phyloP scores from a whole-genome alignment of 306 rosid species.

The Glycyrrhiza uralensis region DNA sequence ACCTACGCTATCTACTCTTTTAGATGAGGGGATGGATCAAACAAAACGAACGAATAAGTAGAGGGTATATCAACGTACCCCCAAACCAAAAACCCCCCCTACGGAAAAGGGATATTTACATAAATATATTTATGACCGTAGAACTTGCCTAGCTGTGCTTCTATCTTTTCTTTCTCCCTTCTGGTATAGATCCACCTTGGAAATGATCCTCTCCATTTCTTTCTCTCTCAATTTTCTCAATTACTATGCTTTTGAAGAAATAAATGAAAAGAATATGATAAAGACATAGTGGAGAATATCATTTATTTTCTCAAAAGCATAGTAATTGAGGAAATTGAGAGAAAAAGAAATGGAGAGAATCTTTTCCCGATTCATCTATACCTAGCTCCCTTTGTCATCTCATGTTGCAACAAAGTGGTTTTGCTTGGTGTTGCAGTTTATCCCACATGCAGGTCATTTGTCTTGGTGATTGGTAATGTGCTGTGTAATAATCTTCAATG shows the following conservation, averaged over 20 bases:
- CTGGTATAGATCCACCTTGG: not conserved
- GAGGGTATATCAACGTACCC: conserved; percentile 15
- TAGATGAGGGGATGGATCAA: not conserved
- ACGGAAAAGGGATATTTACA: conserved; percentile 38
- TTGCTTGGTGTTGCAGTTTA: conserved; percentile 52
- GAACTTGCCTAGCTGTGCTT: conserved; percentile 39
- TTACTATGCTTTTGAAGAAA: no score
- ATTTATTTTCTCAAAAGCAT: no score
- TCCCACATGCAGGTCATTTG: conserved; percentile 94
- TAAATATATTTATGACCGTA: conserved; percentile 29
- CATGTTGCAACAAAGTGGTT: conserved; percentile 90
- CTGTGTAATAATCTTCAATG: conserved; percentile 73
- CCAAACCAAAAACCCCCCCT: conserved; percentile 21
- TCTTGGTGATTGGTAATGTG: conserved; percentile 91
- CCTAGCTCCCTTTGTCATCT: conserved; percentile 46
- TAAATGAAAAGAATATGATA: no score
- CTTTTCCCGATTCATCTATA: not conserved
- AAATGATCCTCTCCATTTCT: no score
- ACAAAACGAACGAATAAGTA: conserved; percentile 22
- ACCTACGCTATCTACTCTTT: not conserved
- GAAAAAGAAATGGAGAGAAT: no score
- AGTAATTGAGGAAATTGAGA: no score
- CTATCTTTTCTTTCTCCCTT: not conserved
- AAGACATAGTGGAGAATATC: no score
- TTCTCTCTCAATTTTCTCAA: no score